Evolutionary conservation across 2,329 filamentous ascomycete species (phyloP).

Genomic region (Herpomyces periplanetae): DNA sequence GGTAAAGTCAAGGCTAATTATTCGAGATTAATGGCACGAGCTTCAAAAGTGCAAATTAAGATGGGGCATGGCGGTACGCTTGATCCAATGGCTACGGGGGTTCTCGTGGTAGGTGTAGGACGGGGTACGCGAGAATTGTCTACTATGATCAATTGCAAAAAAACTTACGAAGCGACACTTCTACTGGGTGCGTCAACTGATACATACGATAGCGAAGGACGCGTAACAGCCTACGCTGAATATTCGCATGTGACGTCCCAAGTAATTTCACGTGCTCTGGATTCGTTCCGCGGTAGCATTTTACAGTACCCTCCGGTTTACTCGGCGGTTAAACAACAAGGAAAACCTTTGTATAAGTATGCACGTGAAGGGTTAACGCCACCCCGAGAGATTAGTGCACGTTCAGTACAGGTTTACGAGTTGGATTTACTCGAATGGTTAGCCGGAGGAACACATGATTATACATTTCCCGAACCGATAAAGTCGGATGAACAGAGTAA

Average conservation of each 20-base stretch:
- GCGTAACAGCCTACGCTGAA: constrained; percentile 29
- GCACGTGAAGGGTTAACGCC: constrained; percentile 57
- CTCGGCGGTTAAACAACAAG: constrained; percentile 64
- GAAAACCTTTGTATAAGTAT: constrained; percentile 83
- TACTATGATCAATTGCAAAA: constrained; percentile 50
- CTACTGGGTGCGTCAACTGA: constrained; percentile 76
- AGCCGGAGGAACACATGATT: constrained; percentile 40
- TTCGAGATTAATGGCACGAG: too few species aligned
- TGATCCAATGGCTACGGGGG: constrained; percentile 67
- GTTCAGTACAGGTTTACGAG: constrained; percentile 35
- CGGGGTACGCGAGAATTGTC: constrained; percentile 46
- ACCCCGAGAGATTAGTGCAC: constrained; percentile 40
- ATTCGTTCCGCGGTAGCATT: constrained; percentile 35
- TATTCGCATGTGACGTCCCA: constrained; percentile 49
- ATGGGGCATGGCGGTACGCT: constrained; percentile 85
- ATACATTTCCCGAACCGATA: constrained; percentile 35
- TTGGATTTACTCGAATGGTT: constrained; percentile 47
- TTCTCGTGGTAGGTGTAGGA: constrained; percentile 58
- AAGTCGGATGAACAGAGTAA: constrained; percentile 38
- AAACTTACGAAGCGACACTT: constrained; percentile 60
- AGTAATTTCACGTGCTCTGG: constrained; percentile 33
- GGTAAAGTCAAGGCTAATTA: too few species aligned
- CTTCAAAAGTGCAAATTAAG: too few species aligned
- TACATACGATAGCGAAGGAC: constrained; percentile 55
- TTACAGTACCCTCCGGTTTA: constrained; percentile 73